phyloP scores from a whole-genome alignment of 23 red algal genomes.

The Gracilariopsis chorda region DNA sequence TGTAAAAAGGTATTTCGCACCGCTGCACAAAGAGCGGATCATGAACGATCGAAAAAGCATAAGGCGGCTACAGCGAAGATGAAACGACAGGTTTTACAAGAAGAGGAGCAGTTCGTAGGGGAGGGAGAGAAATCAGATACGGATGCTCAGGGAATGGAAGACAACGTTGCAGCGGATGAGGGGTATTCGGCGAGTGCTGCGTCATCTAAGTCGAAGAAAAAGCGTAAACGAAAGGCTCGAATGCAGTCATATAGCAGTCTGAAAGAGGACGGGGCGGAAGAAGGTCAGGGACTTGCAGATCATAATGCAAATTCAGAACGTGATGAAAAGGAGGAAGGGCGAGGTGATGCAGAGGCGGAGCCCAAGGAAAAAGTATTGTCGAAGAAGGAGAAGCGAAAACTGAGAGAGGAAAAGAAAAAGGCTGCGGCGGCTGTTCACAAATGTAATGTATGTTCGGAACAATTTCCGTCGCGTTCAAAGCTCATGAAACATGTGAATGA shows the following conservation, averaged over 20 bases:
- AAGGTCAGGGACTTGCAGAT: background rate
- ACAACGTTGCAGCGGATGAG: background rate
- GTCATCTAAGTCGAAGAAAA: slow-evolving; percentile 27
- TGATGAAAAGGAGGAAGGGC: background rate
- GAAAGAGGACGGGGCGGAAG: background rate
- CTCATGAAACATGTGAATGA: slow-evolving; percentile 80
- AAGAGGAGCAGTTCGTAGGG: slow-evolving; percentile 26
- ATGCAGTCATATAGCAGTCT: background rate
- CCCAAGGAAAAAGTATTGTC: background rate
- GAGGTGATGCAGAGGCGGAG: background rate
- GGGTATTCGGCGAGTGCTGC: background rate
- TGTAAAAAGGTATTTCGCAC: slow-evolving; percentile 84
- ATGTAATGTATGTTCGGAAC: slow-evolving; percentile 74
- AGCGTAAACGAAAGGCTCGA: slow-evolving; percentile 3
- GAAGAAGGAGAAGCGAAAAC: slow-evolving; percentile 53
- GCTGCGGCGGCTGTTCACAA: background rate
- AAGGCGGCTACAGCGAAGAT: slow-evolving; percentile 35
- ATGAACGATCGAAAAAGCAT: slow-evolving; percentile 90
- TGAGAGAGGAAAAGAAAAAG: slow-evolving; percentile 38
- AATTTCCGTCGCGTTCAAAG: slow-evolving; percentile 71
- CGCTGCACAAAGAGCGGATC: slow-evolving; percentile 72
- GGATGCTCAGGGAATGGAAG: background rate
- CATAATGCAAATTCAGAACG: background rate
- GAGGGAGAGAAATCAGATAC: background rate
- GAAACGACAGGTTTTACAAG: slow-evolving; percentile 32